Base-by-base conservation (phyloP, 2,329 filamentous ascomycete species). In the Cytospora leucostoma region DNA sequence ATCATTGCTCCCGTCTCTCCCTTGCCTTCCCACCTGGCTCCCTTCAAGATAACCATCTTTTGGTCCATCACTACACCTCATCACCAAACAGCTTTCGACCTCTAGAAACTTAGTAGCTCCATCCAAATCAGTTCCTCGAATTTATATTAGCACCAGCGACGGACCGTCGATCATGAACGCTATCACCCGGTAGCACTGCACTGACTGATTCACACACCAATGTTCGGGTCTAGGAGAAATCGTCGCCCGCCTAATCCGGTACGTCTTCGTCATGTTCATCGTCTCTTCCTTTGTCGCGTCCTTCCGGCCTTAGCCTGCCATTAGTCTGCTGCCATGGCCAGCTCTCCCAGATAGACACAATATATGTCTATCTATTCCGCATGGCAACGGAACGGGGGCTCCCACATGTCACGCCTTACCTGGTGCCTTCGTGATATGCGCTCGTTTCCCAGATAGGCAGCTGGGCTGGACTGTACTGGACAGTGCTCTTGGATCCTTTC, bases 181-280 rank as follows among this genome's bases (percentile, higher is more conserved):
- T 61, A 34, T 32, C 54, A 61, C 51, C 58, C 51, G 38, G 38
- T 55, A 61, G 56, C 21, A 35, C 50, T 35, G 58, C 21, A 44
- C 37, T 44, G 51, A 61, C 50, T 27, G 10, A 38, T 56, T 58
- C 58, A 27, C 51, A 47, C 62, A 50, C 68, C 65, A 68, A 82
- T 83, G 82, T 84, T 85, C 73, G 79, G 77, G 69, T 81, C 81
- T 68, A 78, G 44, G 35, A 37, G 79, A 75, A 82, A 77, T 74
- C 79, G 79, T 71, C 77, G 80, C 67, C 75, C 76, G 74, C 77
- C 77, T 63, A 75, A 76, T 70, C 77, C 77, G 78, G 82, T 84
- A 80, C 76, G 81, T 27, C 27, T 27, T 78, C 68, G 64, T 68
- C 68, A 65, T 69, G 64, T 67, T 59, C 65, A 61, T 63, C 64